phyloP scores from a whole-genome alignment of 1,284 basidiomycete species.

The Sphagnurus paluster region DNA sequence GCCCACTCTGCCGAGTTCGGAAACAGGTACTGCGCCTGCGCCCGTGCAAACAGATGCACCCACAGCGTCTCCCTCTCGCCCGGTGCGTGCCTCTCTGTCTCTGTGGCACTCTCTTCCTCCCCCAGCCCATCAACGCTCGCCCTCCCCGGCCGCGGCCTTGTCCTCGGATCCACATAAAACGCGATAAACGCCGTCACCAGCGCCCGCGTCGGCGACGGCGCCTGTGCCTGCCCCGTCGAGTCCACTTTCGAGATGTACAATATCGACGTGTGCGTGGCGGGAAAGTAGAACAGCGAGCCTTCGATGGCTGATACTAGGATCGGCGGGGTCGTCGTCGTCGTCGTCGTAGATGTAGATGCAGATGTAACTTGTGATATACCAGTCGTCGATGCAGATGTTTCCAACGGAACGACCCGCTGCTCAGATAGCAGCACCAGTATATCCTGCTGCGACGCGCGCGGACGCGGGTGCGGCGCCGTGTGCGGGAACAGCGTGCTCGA shows the following conservation, averaged over 20 bases:
- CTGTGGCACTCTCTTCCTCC: no score
- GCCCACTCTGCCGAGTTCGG: conserved; percentile 81
- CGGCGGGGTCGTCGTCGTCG: conserved; percentile 42
- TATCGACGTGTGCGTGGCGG: conserved; percentile 67
- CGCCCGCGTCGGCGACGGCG: conserved; percentile 63
- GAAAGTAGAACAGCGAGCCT: conserved; percentile 77
- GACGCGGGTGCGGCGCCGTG: conserved; percentile 59
- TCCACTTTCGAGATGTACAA: conserved; percentile 96
- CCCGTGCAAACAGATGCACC: conserved; percentile 90
- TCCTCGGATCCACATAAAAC: conserved; percentile 69
- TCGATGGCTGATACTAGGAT: conserved; percentile 82
- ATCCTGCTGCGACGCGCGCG: conserved; percentile 69
- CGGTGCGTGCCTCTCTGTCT: no score
- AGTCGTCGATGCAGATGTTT: no score
- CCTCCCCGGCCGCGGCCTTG: no score
- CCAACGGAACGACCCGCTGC: no score
- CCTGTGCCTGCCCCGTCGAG: conserved; percentile 76
- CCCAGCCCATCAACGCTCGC: no score
- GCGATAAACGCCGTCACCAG: conserved; percentile 70
- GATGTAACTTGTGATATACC: no score
- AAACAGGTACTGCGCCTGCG: conserved; percentile 93
- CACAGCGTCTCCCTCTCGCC: no score
- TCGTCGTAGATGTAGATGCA: no score
- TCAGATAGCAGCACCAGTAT: conserved; percentile 76
- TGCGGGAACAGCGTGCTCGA: conserved; percentile 76